Base-by-base conservation (phyloP, 352 stramenopile genomes). In the Phytophthora cryptogea region DNA sequence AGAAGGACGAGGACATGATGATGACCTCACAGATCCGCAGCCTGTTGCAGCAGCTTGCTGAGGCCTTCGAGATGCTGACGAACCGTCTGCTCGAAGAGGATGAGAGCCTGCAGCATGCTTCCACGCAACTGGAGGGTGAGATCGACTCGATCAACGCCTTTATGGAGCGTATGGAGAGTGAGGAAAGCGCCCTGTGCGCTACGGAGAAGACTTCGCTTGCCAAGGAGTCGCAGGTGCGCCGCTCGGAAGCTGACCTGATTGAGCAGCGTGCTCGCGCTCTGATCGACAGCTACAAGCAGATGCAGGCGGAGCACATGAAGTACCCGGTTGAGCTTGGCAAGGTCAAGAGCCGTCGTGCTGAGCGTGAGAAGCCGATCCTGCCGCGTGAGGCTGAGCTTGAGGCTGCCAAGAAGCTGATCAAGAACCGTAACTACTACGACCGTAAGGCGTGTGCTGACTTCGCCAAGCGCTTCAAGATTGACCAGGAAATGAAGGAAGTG, bases 1-100 rank as follows among this genome's bases (percentile, higher is more conserved):
- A 94, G 71, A 94, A 95, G 79, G 86, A 95, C 46, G 84, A 95
- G 68, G 86, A 95, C 68, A 94, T 95, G 86, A 95, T 95, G 86
- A 95, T 95, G 86, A 95, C 86, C 41, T 92, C 82, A 33, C 86
- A 95, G 69, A 95, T 95, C 67, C 86, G 86, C 48, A 89, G 83
- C 26, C 60, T 95, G 47, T 69, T 95, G 28, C 84, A 92, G 66
- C 86, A 95, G 68, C 70, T 95, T 47, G 84, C 84, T 33, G 86
- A 95, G 49, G 84, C 86, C 4, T 95, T 95, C 43, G 86, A 95
- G 69, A 94, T 95, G 86, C 78, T 94, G 40, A 81, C 86, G 3
- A 95, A 95, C 74, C 86, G 86, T 30, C 70, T 95, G 4, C 54
- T 90, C 11, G 86, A 95, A 57, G 86, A 95, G 55, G 86, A 95